Percentiles rank a stretch among this genome's conserved stretches.
Evolutionary conservation across 2,329 filamentous ascomycete genomes (phyloP).

Genomic region (Pestalotiopsis sp.): DNA sequence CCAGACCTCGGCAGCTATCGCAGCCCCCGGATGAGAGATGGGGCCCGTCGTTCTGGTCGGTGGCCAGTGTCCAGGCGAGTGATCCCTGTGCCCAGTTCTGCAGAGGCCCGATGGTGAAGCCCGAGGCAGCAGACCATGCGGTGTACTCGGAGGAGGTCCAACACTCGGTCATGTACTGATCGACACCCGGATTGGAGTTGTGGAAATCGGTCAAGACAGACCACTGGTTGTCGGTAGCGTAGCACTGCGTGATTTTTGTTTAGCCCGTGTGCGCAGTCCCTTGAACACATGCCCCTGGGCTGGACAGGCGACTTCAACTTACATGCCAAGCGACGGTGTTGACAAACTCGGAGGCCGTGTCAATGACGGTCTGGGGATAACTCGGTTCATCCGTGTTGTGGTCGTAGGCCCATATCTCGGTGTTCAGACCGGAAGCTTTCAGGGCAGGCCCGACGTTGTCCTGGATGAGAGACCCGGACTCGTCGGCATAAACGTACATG

Average conservation of each 20-base stretch:
- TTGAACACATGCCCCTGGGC: not conserved
- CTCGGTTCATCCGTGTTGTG: conserved; percentile 39
- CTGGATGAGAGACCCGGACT: conserved; percentile 37
- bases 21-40: conserved; percentile 41
- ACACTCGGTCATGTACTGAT: conserved; percentile 53
- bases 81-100: conserved; percentile 49
- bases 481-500: conserved; percentile 39
- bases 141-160: conserved; percentile 37
- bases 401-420: conserved; percentile 48
- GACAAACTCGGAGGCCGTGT: conserved; percentile 32
- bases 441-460: conserved; percentile 41
- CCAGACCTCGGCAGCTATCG: conserved; percentile 49
- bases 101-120: conserved; percentile 45
- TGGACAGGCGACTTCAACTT: not conserved
- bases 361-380: conserved; percentile 40
- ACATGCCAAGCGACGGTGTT: conserved; percentile 39
- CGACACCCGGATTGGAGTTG: conserved; percentile 36
- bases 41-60: conserved; percentile 37
- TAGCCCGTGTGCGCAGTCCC: not conserved
- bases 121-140: conserved; percentile 37
- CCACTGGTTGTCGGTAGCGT: conserved; percentile 38
- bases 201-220: conserved; percentile 40
- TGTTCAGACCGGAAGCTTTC: conserved; percentile 37
- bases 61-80: conserved; percentile 47
- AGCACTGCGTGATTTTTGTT: conserved; percentile 28